Conservation (phyloP, 2,329 filamentous ascomycete species). For the Fusarium burgessii region DNA sequence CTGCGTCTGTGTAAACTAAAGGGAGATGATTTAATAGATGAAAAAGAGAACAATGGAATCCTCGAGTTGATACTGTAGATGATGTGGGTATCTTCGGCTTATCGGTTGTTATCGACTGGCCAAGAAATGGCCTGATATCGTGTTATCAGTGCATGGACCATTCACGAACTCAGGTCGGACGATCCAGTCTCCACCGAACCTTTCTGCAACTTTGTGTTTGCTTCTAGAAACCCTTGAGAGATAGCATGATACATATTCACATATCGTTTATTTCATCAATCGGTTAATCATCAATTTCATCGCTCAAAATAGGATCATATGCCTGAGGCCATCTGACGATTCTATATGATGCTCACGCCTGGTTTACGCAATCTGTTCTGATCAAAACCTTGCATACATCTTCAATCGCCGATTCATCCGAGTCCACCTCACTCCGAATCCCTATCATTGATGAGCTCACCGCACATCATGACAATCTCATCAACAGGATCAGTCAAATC, state of each 20-base stretch:
- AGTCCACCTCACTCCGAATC: not conserved
- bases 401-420: conserved; percentile 28
- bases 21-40: not conserved
- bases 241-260: conserved; percentile 11
- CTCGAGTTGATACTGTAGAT: not conserved
- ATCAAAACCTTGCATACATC: not conserved
- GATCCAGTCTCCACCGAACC: conserved; percentile 2
- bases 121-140: not conserved
- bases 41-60: not conserved
- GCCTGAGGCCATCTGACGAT: not conserved
- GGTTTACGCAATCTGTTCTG: not conserved
- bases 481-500: conserved; percentile 16
- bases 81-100: not conserved
- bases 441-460: not conserved
- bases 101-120: not conserved
- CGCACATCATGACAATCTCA: conserved; percentile 20
- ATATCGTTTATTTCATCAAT: too few relatives aligned
- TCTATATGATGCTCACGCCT: not conserved
- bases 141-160: conserved; percentile 6
- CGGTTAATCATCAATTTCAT: accelerated
- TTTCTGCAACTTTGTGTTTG: not conserved
- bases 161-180: not conserved
- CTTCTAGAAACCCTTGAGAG: not conserved
- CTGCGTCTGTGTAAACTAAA: not conserved
- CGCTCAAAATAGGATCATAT: not conserved